phyloP scores from a whole-genome alignment of 768 basidiomycete species.

The Agaricus sinodeliciosus region DNA sequence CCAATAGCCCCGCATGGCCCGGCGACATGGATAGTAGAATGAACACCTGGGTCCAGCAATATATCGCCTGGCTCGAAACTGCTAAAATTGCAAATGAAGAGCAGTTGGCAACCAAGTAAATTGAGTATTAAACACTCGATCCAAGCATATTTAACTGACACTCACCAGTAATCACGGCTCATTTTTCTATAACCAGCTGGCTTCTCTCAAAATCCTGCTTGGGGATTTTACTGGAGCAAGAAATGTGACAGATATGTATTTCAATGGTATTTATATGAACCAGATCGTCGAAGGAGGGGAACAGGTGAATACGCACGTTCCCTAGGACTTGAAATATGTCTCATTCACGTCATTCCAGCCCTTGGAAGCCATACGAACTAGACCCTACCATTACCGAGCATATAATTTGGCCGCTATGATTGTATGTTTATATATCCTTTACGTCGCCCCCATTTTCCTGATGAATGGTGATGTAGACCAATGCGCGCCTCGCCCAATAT shows the following conservation, averaged over 20 bases:
- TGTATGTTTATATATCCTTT: constrained; percentile 27
- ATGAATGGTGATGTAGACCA: constrained; percentile 32
- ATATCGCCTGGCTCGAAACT: constrained; percentile 51
- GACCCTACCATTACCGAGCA: constrained; percentile 60
- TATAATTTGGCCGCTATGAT: constrained; percentile 69
- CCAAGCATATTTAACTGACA: not conserved
- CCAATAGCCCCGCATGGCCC: constrained; percentile 47
- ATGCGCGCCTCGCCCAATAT: constrained; percentile 46
- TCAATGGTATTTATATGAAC: constrained; percentile 37
- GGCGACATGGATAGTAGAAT: constrained; percentile 41
- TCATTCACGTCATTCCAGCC: constrained; percentile 29
- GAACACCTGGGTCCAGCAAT: constrained; percentile 43
- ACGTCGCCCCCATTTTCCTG: not conserved
- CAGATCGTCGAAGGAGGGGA: constrained; percentile 57
- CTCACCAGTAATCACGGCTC: constrained; percentile 54
- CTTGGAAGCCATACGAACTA: constrained; percentile 51
- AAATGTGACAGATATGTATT: constrained; percentile 41
- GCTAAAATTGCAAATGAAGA: constrained; percentile 42
- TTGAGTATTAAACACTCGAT: not conserved
- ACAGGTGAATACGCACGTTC: constrained; percentile 29
- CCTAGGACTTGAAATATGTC: not conserved
- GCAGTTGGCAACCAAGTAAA: constrained; percentile 42
- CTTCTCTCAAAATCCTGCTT: constrained; percentile 47
- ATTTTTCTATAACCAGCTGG: constrained; percentile 57
- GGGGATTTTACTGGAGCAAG: constrained; percentile 44